These are phyloP conservation scores for Calvatia gigantea DNA, from an alignment of 768 basidiomycete species.

Conservation along the genomic window DNA sequence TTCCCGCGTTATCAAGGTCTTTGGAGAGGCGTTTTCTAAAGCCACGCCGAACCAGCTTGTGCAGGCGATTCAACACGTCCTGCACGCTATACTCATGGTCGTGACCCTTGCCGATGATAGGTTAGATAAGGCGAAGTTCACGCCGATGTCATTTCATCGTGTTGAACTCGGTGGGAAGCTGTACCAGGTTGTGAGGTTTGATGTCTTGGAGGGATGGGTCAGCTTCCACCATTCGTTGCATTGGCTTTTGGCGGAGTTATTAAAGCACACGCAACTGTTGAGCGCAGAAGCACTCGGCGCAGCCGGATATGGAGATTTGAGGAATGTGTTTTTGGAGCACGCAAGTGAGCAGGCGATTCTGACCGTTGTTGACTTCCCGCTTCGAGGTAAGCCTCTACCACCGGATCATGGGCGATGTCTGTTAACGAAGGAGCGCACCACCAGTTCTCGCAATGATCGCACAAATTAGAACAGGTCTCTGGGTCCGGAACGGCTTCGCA, in stretches of 20 bases:
- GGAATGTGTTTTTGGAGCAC: slow-evolving; percentile 58
- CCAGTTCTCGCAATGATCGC: slow-evolving; percentile 92
- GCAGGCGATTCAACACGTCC: slow-evolving; percentile 15
- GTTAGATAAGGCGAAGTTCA: slow-evolving; percentile 64
- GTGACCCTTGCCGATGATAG: slow-evolving; percentile 66
- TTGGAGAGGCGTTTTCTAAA: slow-evolving; percentile 66
- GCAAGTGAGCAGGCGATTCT: slow-evolving; percentile 68
- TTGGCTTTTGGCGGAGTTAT: slow-evolving; percentile 85
- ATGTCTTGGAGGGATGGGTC: slow-evolving; percentile 77
- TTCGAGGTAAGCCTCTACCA: slow-evolving; percentile 61
- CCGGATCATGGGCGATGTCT: background rate
- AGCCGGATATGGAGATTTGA: slow-evolving; percentile 50
- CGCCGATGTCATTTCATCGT: slow-evolving; percentile 57
- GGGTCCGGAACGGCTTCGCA: slow-evolving; percentile 96
- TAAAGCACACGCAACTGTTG: slow-evolving; percentile 77
- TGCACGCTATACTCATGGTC: slow-evolving; percentile 68
- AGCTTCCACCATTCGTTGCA: slow-evolving; percentile 93
- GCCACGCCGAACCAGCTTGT: slow-evolving; percentile 1
- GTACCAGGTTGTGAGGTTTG: slow-evolving; percentile 71
- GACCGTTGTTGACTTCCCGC: slow-evolving; percentile 81
- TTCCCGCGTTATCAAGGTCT: slow-evolving; percentile 83
- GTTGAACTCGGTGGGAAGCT: slow-evolving; percentile 58
- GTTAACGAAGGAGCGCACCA: slow-evolving; percentile 1
- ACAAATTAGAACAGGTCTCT: slow-evolving; percentile 91
- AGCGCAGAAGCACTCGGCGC: slow-evolving; percentile 48